Evolutionary conservation across 139 green algal species (phyloP), one percentile per base, ranked within the genome.

Genomic region (Ettlia oleoabundans): DNA sequence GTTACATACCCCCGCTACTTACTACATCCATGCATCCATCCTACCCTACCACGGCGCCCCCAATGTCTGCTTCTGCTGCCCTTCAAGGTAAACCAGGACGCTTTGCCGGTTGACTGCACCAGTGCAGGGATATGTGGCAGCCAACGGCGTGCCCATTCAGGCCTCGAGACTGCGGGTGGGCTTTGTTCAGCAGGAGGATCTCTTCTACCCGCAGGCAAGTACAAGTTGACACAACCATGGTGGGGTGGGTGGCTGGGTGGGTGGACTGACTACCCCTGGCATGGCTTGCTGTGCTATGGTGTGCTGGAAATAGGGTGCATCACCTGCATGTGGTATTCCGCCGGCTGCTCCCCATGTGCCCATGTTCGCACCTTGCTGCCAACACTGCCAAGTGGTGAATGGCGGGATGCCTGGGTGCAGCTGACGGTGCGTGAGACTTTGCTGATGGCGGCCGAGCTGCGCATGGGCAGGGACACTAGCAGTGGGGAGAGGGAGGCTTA

Each of bases 171-270:
- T 74, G 47, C 58, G 26, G 18, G 68, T 51, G 83, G 95, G 90
- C 4, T 98, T 96, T 82, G 94, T 98, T 19, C 89, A 94, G 76
- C 96, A 99, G 83, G 93, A 98, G n/a, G 94, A 98, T 80, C 82
- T 95, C 28, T 99, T 99, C 86, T 99, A 95, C 89, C 93, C 86
- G 19, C 90, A 94, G 88, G 84, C 58, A 33, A 30, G 53, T 15
- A 40, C n/a, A n/a, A n/a, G n/a, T n/a, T n/a, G n/a, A n/a, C n/a
- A n/a, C n/a, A n/a, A n/a, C n/a, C n/a, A n/a, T n/a, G n/a, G n/a
- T n/a, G n/a, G n/a, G n/a, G n/a, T n/a, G n/a, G n/a, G 35, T 32
- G 5, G 15, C 53, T 19, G 35, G 18, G 22, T 69, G 35, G 24
- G 1, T 37, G 8, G 0, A 2, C 3, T 1, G 13, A 6, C 9